Percentiles rank a stretch among this genome's conserved stretches.
Conservation (phyloP, 192 early-diverging fungal genomes). For the Gigaspora rosea region DNA sequence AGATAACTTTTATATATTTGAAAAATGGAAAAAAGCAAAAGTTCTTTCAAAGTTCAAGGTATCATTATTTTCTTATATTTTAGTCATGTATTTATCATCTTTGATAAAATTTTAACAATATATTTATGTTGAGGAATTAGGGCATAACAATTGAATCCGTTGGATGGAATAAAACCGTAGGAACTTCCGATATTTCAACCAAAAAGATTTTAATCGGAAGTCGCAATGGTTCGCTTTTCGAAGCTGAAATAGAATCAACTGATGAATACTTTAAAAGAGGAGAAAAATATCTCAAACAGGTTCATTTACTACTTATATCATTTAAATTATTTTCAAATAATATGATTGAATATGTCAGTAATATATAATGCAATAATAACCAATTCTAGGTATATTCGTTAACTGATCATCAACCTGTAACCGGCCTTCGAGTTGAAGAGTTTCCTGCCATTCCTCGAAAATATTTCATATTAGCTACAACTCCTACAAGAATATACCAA, state of each 20-base stretch:
- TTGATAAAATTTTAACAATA: not conserved
- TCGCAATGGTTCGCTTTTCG: conserved; percentile 85
- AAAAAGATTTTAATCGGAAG: conserved; percentile 83
- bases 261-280: conserved; percentile 85
- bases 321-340: conserved; percentile 26
- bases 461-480: conserved; percentile 80
- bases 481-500: conserved; percentile 89
- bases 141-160: conserved; percentile 82
- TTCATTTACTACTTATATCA: conserved; percentile 34
- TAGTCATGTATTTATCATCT: not conserved
- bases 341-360: conserved; percentile 19
- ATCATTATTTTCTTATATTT: not conserved
- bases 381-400: conserved; percentile 61
- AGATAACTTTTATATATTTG: conserved; percentile 89
- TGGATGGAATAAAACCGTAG: conserved; percentile 80
- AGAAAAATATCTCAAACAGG: conserved; percentile 72
- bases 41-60: conserved; percentile 78
- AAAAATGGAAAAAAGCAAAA: conserved; percentile 85
- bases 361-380: not conserved
- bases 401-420: conserved; percentile 71
- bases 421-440: conserved; percentile 80
- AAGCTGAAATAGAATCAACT: conserved; percentile 84
- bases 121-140: conserved; percentile 37
- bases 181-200: conserved; percentile 63
- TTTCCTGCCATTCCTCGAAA: conserved; percentile 73